Evolutionary conservation across 768 basidiomycete genomes (phyloP), one percentile per base, ranked within the genome.

Genomic region (Sporobolomyces phaffii): DNA sequence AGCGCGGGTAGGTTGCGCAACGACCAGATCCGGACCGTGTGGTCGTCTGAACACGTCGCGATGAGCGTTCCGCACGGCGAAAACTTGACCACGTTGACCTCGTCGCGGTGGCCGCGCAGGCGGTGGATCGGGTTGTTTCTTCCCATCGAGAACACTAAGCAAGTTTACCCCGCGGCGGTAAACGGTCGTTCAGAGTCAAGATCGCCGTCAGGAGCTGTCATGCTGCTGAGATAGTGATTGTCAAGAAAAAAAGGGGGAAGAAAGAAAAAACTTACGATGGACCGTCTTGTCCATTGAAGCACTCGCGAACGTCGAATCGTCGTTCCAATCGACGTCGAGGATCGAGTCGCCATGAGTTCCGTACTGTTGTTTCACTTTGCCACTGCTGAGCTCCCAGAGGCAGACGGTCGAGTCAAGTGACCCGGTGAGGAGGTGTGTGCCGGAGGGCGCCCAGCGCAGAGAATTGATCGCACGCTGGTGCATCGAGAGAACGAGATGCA

Each of bases 81-180:
- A 60, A 74, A 76, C n/a, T 65, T 64, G 59, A 76, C 69, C 20
- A 57, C 60, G 64, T 77, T 77, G 63, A 77, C 74, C 49, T 77
- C 77, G 65, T 77, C 75, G 29, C 69, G 72, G 58, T 77, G 77
- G 10, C 77, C 77, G 51, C 68, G 63, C 62, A 77, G 73, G 20
- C 72, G 73, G 47, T 73, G 58, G 15, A 74, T 47, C 15, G 74
- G 71, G 6, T 68, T 64, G 7, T 60, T 26, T 18, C 70, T 61
- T 14, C 54, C 33, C 1, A 47, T 69, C 28, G 47, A 60, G 57
- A 72, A 65, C 17, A 72, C 71, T 73, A n/a, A n/a, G n/a, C n/a
- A n/a, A n/a, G n/a, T n/a, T n/a, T n/a, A n/a, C n/a, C n/a, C n/a
- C n/a, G n/a, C n/a, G n/a, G n/a, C n/a, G n/a, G n/a, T n/a, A n/a